Percentiles rank a stretch among this genome's conserved stretches.
Evolutionary conservation across 192 early-diverging fungal species (phyloP).

Genomic region (Coemansia sp.): DNA sequence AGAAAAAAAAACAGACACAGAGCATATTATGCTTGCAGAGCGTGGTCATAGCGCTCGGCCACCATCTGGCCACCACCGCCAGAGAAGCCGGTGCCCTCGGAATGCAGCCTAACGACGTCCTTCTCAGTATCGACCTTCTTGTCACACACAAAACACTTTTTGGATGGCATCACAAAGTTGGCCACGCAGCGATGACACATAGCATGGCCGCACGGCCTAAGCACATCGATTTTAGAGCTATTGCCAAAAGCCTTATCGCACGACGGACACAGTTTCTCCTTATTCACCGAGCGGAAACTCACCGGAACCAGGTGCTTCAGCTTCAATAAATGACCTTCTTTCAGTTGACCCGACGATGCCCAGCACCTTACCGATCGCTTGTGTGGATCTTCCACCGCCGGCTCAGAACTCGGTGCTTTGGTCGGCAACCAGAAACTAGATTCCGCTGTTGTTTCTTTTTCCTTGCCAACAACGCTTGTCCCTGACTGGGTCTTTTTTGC

Average conservation of each 20-base stretch:
- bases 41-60: slow-evolving; percentile 37
- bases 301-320: slow-evolving; percentile 37
- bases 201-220: slow-evolving; percentile 41
- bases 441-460: not conserved
- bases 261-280: slow-evolving; percentile 44
- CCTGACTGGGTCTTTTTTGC: not conserved
- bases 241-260: slow-evolving; percentile 46
- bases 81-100: slow-evolving; percentile 49
- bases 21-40: slow-evolving; percentile 37
- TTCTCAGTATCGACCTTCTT: not conserved
- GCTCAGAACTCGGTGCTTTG: slow-evolving; percentile 27
- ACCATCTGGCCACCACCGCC: slow-evolving; percentile 50
- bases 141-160: slow-evolving; percentile 51
- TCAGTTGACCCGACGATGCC: slow-evolving; percentile 10
- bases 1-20: not conserved
- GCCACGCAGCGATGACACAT: slow-evolving; percentile 44
- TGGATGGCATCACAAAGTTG: slow-evolving; percentile 33
- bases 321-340: slow-evolving; percentile 15
- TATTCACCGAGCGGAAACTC: slow-evolving; percentile 14
- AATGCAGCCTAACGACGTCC: slow-evolving; percentile 23
- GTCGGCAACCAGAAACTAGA: slow-evolving; percentile 50
- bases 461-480: not conserved
- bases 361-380: slow-evolving; percentile 21
- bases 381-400: slow-evolving; percentile 13
- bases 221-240: slow-evolving; percentile 41